Evolutionary conservation across 2,329 filamentous ascomycete genomes (phyloP), one percentile per base, ranked within the genome.

Genomic region (Cordyceps pruinosa): DNA sequence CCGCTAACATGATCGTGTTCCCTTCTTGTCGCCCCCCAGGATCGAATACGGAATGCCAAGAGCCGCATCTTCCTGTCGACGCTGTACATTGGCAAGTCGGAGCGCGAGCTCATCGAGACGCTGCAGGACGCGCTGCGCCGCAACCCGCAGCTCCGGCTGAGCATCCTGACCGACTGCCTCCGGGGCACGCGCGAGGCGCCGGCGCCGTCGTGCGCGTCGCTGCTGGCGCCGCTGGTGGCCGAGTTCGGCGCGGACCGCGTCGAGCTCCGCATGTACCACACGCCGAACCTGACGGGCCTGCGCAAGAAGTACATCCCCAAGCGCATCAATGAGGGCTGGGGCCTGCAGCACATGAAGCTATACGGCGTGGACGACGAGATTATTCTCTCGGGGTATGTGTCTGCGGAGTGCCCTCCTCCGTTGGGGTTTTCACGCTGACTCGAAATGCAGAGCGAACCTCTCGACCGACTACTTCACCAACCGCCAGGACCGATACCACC

Each of bases 321-420:
- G 68, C 82, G 94, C 21, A 93, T 99, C 69, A 99, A 99, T 64
- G 94, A 99, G 73, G 94, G 94, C 19, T 99, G 94, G 94, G 94
- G 94, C 1, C 74, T 99, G 60, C 94, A 99, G 69, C 94, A 99
- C 69, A 99, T 99, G 93, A 99, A 99, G 78, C 78, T 99, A 0
- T 99, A 99, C 65, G 94, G 94, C 0, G 77, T 96, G 23, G 94
- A 99, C 65, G 91, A 99, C 66, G 91, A 96, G 70, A 88, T 99
- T 58, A 93, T 99, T 62, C 83, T 99, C 65, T 96, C 92, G 8
- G 92, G 91, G 83, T 90, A 80, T 61, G 76, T 57, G 23, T 25
- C 8, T 10, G 10, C 8, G 25, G 5, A 10, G 13, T 25, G 7
- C n/a, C 56, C 51, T 21, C n/a, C 4, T 13, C 7, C 9, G 6